phyloP scores from a whole-genome alignment of 2,329 filamentous ascomycete genomes.

The Metarhizium sp. region DNA sequence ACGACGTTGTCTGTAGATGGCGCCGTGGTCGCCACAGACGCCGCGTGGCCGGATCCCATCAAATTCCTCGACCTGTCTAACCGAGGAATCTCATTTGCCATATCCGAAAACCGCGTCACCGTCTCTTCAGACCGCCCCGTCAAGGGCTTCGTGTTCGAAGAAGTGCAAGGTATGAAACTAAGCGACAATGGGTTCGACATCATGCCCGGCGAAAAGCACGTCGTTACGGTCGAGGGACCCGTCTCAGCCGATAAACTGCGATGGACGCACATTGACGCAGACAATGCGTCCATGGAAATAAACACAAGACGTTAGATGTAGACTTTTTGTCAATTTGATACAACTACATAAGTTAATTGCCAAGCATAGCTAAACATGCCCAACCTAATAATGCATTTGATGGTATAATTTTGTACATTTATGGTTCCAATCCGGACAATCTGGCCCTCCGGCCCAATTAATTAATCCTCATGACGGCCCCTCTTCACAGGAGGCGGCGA shows the following conservation, averaged over 20 bases:
- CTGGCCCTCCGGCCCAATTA: not conserved
- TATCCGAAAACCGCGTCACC: constrained; percentile 15
- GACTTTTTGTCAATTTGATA: not conserved
- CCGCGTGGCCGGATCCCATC: constrained; percentile 52
- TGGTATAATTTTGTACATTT: not conserved
- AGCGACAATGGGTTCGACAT: constrained; percentile 52
- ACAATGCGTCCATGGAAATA: not conserved
- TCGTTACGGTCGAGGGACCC: constrained; percentile 10
- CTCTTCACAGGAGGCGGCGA: constrained; percentile 23
- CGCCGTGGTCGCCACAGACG: constrained; percentile 33
- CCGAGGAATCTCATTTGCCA: constrained; percentile 25
- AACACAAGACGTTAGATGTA: not conserved
- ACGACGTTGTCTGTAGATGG: constrained; percentile 28
- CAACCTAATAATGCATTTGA: not conserved
- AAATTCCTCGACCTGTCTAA: constrained; percentile 47
- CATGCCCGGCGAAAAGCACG: constrained; percentile 34
- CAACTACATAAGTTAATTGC: not conserved
- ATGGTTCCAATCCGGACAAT: not conserved
- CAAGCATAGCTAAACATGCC: not conserved
- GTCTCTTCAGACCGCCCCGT: constrained; percentile 35
- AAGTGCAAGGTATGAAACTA: constrained; percentile 32
- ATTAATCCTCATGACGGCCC: constrained; percentile 18
- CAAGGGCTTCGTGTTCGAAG: constrained; percentile 47
- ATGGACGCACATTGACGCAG: not conserved
- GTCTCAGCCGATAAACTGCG: not conserved